phyloP scores from a whole-genome alignment of 306 rosid genomes.

The Carpinus fangiana region DNA sequence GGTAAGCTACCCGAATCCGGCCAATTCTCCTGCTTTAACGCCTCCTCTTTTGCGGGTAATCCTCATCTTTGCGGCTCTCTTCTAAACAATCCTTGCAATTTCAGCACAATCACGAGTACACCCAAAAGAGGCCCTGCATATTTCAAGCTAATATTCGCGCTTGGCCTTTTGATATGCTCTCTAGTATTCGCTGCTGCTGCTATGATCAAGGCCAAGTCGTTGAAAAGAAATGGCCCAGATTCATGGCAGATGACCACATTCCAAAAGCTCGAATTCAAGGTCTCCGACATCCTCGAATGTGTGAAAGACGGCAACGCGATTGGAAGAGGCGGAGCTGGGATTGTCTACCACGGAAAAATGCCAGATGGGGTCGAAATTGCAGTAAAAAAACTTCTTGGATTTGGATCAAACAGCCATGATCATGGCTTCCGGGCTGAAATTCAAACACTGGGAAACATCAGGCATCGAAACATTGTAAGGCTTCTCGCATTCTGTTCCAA shows the following conservation, averaged over 20 bases:
- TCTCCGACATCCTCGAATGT: constrained; percentile 69
- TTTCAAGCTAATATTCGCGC: constrained; percentile 71
- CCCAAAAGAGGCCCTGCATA: constrained; percentile 32
- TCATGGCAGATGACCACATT: constrained; percentile 84
- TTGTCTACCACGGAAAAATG: constrained; percentile 92
- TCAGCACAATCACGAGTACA: constrained; percentile 38
- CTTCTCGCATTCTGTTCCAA: constrained; percentile 78
- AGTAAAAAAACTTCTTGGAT: constrained; percentile 72
- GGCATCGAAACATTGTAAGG: constrained; percentile 84
- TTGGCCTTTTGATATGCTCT: constrained; percentile 69
- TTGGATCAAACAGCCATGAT: constrained; percentile 65
- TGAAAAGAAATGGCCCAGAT: constrained; percentile 44
- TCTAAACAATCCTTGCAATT: constrained; percentile 72
- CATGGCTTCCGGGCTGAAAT: constrained; percentile 85
- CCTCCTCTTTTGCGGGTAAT: constrained; percentile 78
- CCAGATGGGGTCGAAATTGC: constrained; percentile 78
- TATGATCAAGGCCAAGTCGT: constrained; percentile 60
- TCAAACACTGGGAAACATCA: constrained; percentile 79
- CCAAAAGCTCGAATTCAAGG: constrained; percentile 69
- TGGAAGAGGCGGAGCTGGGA: constrained; percentile 92
- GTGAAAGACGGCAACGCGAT: constrained; percentile 85
- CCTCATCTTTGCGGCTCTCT: constrained; percentile 72
- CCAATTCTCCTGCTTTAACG: constrained; percentile 75
- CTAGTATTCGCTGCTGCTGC: constrained; percentile 67
- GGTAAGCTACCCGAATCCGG: constrained; percentile 81